Evolutionary conservation across 768 basidiomycete species (phyloP).

Genomic region (Nidularia pulvinata): DNA sequence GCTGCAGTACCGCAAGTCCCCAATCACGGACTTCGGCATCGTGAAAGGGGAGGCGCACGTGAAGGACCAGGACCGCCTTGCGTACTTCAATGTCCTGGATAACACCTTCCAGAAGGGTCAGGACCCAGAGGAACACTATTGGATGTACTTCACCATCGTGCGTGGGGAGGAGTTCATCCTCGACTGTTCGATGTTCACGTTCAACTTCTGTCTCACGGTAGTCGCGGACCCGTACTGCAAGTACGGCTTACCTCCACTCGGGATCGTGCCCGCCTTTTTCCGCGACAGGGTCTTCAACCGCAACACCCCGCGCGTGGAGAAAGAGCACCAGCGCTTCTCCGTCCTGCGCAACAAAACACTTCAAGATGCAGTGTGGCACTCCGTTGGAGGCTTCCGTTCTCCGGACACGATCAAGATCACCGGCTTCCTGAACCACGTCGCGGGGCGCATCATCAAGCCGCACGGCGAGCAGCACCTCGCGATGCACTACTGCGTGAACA

Average conservation of each 20-base stretch:
- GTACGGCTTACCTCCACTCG: constrained; percentile 8
- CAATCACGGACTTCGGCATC: constrained; percentile 46
- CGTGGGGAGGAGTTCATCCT: constrained; percentile 36
- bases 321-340: constrained; percentile 16
- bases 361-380: constrained; percentile 10
- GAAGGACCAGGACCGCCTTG: constrained; percentile 28
- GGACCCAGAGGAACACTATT: constrained; percentile 45
- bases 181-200: constrained; percentile 39
- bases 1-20: constrained; percentile 30
- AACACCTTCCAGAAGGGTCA: constrained; percentile 26
- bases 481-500: constrained; percentile 6
- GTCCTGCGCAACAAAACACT: constrained; percentile 23
- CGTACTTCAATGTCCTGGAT: constrained; percentile 23
- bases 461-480: constrained; percentile 16
- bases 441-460: constrained; percentile 12
- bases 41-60: constrained; percentile 30
- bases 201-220: constrained; percentile 27
- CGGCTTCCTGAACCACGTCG: constrained; percentile 25
- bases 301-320: constrained; percentile 7
- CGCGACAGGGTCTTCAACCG: constrained; percentile 10
- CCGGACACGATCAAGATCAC: constrained; percentile 10
- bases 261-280: constrained; percentile 19
- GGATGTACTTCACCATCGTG: constrained; percentile 46
- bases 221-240: background rate
- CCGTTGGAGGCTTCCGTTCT: constrained; percentile 3